These are phyloP conservation scores for Micromonas commoda DNA, from an alignment of 139 green algal genomes.

Conservation along the genomic window DNA sequence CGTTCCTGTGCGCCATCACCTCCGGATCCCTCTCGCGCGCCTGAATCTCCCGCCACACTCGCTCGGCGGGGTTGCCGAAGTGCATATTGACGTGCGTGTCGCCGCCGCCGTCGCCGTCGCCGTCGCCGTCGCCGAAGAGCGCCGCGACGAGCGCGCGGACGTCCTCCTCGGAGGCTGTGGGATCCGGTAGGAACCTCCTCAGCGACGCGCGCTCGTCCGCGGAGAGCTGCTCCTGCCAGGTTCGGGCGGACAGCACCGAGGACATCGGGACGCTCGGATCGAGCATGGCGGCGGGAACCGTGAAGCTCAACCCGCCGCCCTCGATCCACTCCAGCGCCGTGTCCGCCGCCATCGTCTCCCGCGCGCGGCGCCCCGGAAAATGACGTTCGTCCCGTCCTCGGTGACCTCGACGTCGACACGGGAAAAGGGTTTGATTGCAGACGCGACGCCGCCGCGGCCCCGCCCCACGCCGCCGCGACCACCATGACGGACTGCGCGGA, in stretches of 20 bases:
- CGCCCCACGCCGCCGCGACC: too few relatives aligned
- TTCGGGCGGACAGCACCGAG: background rate
- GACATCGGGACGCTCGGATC: background rate
- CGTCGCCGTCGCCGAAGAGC: background rate
- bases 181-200: background rate
- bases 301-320: background rate
- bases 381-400: too few relatives aligned
- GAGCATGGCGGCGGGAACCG: background rate
- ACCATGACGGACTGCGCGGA: background rate
- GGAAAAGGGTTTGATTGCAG: too few relatives aligned
- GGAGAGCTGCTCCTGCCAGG: background rate
- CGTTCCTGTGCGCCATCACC: background rate
- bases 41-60: background rate
- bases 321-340: background rate
- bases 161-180: background rate
- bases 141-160: background rate
- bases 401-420: too few relatives aligned
- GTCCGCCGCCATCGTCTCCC: too few relatives aligned
- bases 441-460: too few relatives aligned
- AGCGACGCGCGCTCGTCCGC: background rate
- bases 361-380: too few relatives aligned
- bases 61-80: background rate
- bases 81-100: background rate
- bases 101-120: background rate
- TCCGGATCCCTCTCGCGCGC: background rate